phyloP scores from a whole-genome alignment of 805 yeast species.

The Wickerhamomyces canadensis region DNA sequence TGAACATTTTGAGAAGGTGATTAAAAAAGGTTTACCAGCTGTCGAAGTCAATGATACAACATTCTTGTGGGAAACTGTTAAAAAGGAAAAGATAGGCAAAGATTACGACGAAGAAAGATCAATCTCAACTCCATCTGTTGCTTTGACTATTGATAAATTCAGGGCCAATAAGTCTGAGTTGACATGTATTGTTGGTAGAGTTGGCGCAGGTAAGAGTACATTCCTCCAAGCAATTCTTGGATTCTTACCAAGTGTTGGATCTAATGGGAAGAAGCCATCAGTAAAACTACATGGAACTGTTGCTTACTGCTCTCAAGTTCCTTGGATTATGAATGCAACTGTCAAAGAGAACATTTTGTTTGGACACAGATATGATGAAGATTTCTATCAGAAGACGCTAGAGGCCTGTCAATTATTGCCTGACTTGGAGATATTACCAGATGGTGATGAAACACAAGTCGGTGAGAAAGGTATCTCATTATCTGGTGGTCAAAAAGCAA shows the following conservation, averaged over 20 bases:
- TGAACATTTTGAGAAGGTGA: slow-evolving; percentile 20
- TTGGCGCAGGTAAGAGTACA: slow-evolving; percentile 88
- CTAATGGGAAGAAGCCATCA: slow-evolving; percentile 19
- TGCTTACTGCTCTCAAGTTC: slow-evolving; percentile 61
- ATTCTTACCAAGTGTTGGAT: slow-evolving; percentile 36
- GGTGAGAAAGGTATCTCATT: slow-evolving; percentile 60
- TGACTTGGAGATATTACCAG: slow-evolving; percentile 61
- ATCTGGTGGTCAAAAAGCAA: slow-evolving; percentile 60
- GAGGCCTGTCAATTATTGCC: slow-evolving; percentile 56
- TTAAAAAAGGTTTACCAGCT: slow-evolving; percentile 20
- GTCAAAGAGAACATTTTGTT: slow-evolving; percentile 87
- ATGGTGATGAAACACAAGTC: slow-evolving; percentile 64
- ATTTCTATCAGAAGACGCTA: slow-evolving; percentile 47
- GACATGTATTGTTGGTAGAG: slow-evolving; percentile 82
- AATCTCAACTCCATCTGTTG: background rate
- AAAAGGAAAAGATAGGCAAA: slow-evolving; percentile 16
- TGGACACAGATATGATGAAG: slow-evolving; percentile 49
- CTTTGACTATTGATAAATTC: slow-evolving; percentile 49
- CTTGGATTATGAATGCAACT: slow-evolving; percentile 93
- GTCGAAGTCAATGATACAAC: slow-evolving; percentile 44
- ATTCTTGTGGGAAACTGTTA: slow-evolving; percentile 43
- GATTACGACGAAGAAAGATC: slow-evolving; percentile 36
- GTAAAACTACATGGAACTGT: slow-evolving; percentile 34
- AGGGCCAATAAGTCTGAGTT: slow-evolving; percentile 69
- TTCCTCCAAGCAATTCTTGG: slow-evolving; percentile 63